Conservation (phyloP, 768 basidiomycete species). For the Paxillus involutus region DNA sequence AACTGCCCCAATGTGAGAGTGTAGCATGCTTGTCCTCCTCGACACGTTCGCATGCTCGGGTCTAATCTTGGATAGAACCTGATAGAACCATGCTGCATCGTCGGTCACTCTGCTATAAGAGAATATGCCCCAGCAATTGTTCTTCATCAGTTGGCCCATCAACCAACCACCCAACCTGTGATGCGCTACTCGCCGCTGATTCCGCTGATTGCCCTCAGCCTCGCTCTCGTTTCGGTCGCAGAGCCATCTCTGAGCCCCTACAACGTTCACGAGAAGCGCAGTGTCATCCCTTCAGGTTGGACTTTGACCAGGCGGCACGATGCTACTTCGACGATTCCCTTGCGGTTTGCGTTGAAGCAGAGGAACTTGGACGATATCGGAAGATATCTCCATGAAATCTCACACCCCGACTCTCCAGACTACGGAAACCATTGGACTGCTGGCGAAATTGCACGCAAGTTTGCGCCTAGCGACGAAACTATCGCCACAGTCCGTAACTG, state of each 20-base stretch:
- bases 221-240: constrained; percentile 18
- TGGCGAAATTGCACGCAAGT: constrained; percentile 24
- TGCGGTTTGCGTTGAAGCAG: constrained; percentile 34
- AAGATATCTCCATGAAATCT: constrained; percentile 27
- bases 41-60: neutral
- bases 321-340: constrained; percentile 24
- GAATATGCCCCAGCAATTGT: neutral
- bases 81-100: constrained; percentile 5
- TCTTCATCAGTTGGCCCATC: neutral
- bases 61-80: neutral
- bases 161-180: neutral
- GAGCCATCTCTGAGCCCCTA: constrained; percentile 14
- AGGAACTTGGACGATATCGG: constrained; percentile 27
- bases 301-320: constrained; percentile 34
- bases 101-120: neutral
- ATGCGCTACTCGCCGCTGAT: constrained; percentile 14
- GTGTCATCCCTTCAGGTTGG: constrained; percentile 37
- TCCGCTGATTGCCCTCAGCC: constrained; percentile 3
- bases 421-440: constrained; percentile 36
- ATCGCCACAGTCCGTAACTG: constrained; percentile 24
- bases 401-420: constrained; percentile 31
- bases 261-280: constrained; percentile 42
- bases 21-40: neutral
- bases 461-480: constrained; percentile 25
- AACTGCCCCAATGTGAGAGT: neutral